Percentiles rank a stretch among this genome's conserved stretches.
These are phyloP conservation scores for Xylariaceae sp. DNA, from an alignment of 2,329 filamentous ascomycete species.

Conservation along the genomic window DNA sequence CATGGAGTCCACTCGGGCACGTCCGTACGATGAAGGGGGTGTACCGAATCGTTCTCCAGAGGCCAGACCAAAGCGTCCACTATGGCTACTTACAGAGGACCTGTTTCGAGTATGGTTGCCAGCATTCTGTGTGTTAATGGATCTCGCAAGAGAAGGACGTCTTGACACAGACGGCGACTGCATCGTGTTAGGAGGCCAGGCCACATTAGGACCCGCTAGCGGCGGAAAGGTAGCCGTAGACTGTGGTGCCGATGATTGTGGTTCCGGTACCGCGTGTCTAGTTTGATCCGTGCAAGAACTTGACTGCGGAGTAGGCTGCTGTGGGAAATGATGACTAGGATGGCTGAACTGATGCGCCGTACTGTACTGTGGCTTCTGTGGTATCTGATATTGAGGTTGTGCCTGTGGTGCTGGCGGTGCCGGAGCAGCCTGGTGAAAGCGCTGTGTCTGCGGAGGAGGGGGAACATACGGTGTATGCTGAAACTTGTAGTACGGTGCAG, in stretches of 20 bases:
- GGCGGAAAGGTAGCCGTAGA: background rate
- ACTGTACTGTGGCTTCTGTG: constrained; percentile 7
- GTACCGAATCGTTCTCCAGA: constrained; percentile 32
- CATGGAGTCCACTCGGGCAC: constrained; percentile 27
- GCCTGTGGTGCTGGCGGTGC: background rate
- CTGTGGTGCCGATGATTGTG: constrained; percentile 5
- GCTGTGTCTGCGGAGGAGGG: constrained; percentile 14
- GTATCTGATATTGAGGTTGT: constrained; percentile 6
- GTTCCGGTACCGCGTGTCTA: background rate
- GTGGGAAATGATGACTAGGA: constrained; percentile 3
- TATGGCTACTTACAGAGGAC: constrained; percentile 27
- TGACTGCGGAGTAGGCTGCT: constrained; percentile 11
- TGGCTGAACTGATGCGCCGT: background rate
- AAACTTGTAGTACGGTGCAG: constrained; percentile 17
- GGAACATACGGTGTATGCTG: constrained; percentile 14
- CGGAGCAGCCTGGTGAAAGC: background rate
- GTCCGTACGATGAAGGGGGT: constrained; percentile 32
- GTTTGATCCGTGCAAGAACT: background rate
- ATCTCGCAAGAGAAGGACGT: constrained; percentile 19
- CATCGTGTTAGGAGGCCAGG: background rate
- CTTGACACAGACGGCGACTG: constrained; percentile 19
- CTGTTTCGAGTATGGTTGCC: constrained; percentile 27
- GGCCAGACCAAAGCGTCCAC: constrained; percentile 28
- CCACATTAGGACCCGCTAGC: constrained; percentile 3
- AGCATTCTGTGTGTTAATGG: constrained; percentile 18